phyloP scores from a whole-genome alignment of 495 filamentous ascomycete species.

The Podospora didyma region DNA sequence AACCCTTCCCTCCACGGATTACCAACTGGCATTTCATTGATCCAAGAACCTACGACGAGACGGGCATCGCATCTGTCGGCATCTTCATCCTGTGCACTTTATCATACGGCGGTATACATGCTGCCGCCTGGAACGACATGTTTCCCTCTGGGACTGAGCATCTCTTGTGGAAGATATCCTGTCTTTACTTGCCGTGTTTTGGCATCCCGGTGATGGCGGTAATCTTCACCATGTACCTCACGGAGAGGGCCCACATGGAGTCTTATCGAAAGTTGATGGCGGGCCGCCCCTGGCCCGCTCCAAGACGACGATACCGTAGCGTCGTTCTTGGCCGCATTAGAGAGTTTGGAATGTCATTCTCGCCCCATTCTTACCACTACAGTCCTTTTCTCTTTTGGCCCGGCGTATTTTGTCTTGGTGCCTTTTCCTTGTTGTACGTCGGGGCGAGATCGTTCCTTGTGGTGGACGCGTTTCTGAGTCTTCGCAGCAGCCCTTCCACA shows the following conservation, averaged over 20 bases:
- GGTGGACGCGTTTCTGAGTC: background rate
- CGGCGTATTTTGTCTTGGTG: background rate
- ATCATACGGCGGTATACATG: background rate
- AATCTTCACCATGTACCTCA: background rate
- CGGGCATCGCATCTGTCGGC: background rate
- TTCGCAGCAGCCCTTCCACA: background rate
- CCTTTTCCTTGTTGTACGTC: background rate
- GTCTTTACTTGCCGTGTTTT: background rate
- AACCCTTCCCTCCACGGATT: background rate
- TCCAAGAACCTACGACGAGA: background rate
- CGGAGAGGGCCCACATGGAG: background rate
- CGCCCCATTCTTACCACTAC: background rate
- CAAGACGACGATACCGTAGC: background rate
- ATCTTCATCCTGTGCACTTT: background rate
- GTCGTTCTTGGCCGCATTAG: background rate
- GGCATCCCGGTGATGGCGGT: background rate
- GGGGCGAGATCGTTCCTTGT: background rate
- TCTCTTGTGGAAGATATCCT: constrained; percentile 1
- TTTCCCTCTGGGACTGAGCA: background rate
- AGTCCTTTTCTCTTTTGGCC: background rate
- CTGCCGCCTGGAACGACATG: background rate
- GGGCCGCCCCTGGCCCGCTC: too few species aligned
- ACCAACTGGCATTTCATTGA: background rate
- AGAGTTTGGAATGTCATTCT: background rate
- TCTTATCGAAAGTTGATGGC: too few species aligned